A percentile compares a stretch with the other conserved stretches of the same genome.
These are phyloP conservation scores for Scutellaria barbata DNA, from an alignment of 257 asterid species.

Conservation along the genomic window DNA sequence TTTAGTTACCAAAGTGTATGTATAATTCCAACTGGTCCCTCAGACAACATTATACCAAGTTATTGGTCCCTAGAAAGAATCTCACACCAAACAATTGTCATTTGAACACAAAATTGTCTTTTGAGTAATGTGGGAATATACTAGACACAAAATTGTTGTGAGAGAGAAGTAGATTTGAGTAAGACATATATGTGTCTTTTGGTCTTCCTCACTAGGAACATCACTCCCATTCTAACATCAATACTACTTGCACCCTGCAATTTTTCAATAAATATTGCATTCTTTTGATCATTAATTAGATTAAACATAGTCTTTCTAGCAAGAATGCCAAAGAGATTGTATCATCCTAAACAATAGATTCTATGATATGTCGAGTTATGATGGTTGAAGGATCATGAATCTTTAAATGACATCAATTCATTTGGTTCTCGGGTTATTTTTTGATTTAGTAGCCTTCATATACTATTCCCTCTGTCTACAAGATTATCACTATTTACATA, in stretches of 20 bases:
- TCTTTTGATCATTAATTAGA: neutral
- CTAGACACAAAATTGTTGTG: slow-evolving; percentile 39
- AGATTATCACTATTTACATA: too few species aligned
- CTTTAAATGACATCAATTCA: too few species aligned
- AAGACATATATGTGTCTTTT: slow-evolving; percentile 37
- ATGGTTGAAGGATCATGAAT: too few species aligned
- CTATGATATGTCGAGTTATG: too few species aligned
- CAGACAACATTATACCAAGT: slow-evolving; percentile 42
- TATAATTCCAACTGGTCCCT: slow-evolving; percentile 36
- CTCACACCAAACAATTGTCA: slow-evolving; percentile 37
- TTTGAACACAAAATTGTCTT: slow-evolving; percentile 28
- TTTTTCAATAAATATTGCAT: neutral
- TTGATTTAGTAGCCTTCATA: too few species aligned
- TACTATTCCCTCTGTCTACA: too few species aligned
- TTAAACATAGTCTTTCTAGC: neutral
- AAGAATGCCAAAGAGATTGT: too few species aligned
- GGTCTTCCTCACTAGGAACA: slow-evolving; percentile 37
- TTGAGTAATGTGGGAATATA: slow-evolving; percentile 43
- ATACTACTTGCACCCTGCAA: neutral
- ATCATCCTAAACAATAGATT: neutral
- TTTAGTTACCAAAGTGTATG: neutral
- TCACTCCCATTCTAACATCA: neutral
- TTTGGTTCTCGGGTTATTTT: too few species aligned
- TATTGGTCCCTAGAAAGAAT: slow-evolving; percentile 31
- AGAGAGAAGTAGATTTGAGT: slow-evolving; percentile 43